Conservation (phyloP, 1,284 basidiomycete species). For the Lignosus rhinocerotis region DNA sequence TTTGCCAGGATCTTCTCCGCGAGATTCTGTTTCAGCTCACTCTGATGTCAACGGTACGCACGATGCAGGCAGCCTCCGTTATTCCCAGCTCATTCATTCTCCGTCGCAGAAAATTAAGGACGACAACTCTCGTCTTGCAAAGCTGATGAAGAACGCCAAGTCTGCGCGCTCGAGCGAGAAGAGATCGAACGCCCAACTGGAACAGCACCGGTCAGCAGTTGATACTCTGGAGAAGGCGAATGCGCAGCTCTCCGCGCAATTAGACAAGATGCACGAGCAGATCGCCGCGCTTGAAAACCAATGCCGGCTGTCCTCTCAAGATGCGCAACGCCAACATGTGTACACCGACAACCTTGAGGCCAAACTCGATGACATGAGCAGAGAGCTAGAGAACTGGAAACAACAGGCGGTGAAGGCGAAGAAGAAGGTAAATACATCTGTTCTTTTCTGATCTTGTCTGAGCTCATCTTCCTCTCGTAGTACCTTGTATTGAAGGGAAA, state of each 20-base stretch:
- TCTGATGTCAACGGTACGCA: conserved; percentile 13
- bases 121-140: conserved; percentile 1
- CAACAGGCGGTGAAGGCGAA: conserved; percentile 12
- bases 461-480: not conserved
- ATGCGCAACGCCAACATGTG: conserved; percentile 6
- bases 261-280: conserved; percentile 2
- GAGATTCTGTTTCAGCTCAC: conserved; percentile 19
- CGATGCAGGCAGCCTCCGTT: not conserved
- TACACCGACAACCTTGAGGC: not conserved
- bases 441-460: not conserved
- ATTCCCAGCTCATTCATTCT: not conserved
- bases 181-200: not conserved
- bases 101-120: conserved; percentile 3
- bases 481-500: conserved; percentile 20
- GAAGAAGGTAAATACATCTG: conserved; percentile 14
- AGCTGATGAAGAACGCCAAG: conserved; percentile 1
- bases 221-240: conserved; percentile 8
- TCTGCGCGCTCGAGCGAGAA: not conserved
- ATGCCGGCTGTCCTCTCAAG: conserved; percentile 9
- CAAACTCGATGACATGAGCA: not conserved
- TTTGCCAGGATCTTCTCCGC: conserved; percentile 8
- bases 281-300: conserved; percentile 10
- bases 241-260: not conserved
- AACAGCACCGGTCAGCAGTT: conserved; percentile 1
- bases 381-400: conserved; percentile 14